Evolutionary conservation across 441 rosid species (phyloP).

Genomic region (Viola pubescens): DNA sequence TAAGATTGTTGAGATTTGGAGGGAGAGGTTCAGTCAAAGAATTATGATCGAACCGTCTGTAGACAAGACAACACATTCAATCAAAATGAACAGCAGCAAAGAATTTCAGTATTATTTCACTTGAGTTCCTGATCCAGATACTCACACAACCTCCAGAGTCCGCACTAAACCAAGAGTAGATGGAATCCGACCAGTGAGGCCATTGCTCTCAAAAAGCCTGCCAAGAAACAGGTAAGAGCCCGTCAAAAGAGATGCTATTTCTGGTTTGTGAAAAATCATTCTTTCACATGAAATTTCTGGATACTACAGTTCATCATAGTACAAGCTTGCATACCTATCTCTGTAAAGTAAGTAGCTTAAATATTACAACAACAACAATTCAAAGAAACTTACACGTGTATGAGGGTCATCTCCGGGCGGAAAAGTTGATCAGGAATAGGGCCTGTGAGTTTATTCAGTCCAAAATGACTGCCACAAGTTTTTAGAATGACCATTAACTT

Average conservation of each 20-base stretch:
- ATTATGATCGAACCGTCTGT: slow-evolving; percentile 72
- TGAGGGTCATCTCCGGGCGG: slow-evolving; percentile 42
- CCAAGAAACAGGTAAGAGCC: neutral
- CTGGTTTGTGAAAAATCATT: neutral
- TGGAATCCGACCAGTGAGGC: slow-evolving; percentile 49
- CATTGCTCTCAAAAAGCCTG: slow-evolving; percentile 68
- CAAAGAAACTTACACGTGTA: slow-evolving; percentile 56
- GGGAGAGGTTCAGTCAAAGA: slow-evolving; percentile 43
- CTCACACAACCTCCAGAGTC: slow-evolving; percentile 61
- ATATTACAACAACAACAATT: neutral
- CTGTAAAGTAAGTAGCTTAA: no score
- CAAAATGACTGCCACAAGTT: slow-evolving; percentile 49
- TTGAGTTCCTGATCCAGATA: slow-evolving; percentile 16
- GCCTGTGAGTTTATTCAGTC: slow-evolving; percentile 56
- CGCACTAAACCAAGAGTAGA: slow-evolving; percentile 48
- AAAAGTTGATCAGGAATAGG: slow-evolving; percentile 51
- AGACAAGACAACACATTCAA: slow-evolving; percentile 7
- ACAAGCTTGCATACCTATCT: no score
- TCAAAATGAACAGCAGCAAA: slow-evolving; percentile 3
- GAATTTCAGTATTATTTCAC: neutral
- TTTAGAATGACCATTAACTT: neutral
- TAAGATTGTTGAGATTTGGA: slow-evolving; percentile 43
- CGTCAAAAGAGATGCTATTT: neutral
- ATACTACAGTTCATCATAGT: no score
- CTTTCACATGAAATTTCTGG: no score